A percentile compares a stretch with the other conserved stretches of the same genome.
Conservation (phyloP, 805 yeast genomes). For the Sungouiozyma ichnusensis region DNA sequence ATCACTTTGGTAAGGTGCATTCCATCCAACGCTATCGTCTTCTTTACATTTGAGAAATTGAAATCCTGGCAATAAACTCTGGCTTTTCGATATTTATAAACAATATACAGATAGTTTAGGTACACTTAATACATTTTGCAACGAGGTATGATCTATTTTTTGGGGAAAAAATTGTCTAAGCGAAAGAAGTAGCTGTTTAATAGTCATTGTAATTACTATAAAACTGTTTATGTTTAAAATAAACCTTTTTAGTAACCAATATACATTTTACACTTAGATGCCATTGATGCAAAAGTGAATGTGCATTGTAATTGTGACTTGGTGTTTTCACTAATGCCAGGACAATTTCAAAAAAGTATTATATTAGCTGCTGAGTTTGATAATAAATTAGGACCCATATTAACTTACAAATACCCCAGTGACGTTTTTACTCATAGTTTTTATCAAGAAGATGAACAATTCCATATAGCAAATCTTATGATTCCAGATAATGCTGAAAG, state of each 20-base stretch:
- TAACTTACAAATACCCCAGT: conserved; percentile 51
- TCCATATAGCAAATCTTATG: conserved; percentile 42
- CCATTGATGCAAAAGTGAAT: background rate
- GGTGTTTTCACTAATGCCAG: background rate
- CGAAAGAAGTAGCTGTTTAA: too few species aligned
- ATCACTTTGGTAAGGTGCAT: conserved; percentile 71
- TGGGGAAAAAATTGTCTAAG: too few species aligned
- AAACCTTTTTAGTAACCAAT: background rate
- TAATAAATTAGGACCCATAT: conserved; percentile 58
- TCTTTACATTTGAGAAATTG: conserved; percentile 57
- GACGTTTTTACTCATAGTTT: conserved; percentile 10
- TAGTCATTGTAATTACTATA: too few species aligned
- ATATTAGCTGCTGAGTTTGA: conserved; percentile 72
- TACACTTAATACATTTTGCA: too few species aligned
- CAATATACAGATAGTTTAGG: too few species aligned
- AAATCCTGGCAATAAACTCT: background rate
- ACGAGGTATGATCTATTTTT: too few species aligned
- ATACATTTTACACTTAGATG: background rate
- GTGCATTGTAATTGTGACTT: background rate
- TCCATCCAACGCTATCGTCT: conserved; percentile 85
- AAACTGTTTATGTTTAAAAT: too few species aligned
- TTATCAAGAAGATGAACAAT: conserved; percentile 3
- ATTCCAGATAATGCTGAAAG: conserved; percentile 51
- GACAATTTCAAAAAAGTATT: background rate
- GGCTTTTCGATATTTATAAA: background rate